Base-by-base conservation (phyloP, 257 asterid genomes). In the Salvia hispanica region DNA sequence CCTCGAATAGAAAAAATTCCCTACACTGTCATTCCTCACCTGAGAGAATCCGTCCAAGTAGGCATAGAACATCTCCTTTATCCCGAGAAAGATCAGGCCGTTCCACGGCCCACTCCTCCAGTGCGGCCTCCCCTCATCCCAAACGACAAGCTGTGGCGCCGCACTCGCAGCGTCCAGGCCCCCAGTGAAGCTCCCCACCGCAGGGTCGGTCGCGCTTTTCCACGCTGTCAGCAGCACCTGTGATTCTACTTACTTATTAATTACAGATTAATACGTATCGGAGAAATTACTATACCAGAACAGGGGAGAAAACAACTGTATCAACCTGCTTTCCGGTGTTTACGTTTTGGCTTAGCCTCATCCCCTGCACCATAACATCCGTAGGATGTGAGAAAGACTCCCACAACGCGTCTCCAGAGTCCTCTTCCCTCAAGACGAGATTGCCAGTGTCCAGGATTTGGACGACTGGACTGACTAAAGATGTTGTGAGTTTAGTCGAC, bases 21-120 rank as follows among this genome's bases (percentile, higher is more conserved):
- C 79, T 1, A 21, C 28, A 0, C 14, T 31, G 12, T 68, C 42
- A 34, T 67, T 65, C n/a, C n/a, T 71, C 11, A 21, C 8, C 28
- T 52, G 65, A 2, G 3, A 70, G 50, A 73, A 62, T 0, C 82
- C 78, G 50, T 58, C 77, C 6, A 56, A 10, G 43, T 53, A 60
- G 8, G 67, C 55, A 37, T 73, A 48, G 34, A 76, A 73, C 83
- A 78, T 78, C 11, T 68, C 50, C 13, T 62, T 77, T 0, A 78
- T 70, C 18, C 86, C 88, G 0, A 76, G 53, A 3, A 75, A 52
- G 5, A 70, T 67, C 54, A 47, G 73, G 0, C 83, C 84, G 60
- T 83, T 71, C 80, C 84, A 83, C 0, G 80, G 81, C 1, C 88
- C 89, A 21, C 79, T 81, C 61, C 81, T 57, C 82, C 82, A 80